These are phyloP conservation scores for Selaginella tamariscina DNA, from an alignment of 75 land plant genomes.

Conservation along the genomic window DNA sequence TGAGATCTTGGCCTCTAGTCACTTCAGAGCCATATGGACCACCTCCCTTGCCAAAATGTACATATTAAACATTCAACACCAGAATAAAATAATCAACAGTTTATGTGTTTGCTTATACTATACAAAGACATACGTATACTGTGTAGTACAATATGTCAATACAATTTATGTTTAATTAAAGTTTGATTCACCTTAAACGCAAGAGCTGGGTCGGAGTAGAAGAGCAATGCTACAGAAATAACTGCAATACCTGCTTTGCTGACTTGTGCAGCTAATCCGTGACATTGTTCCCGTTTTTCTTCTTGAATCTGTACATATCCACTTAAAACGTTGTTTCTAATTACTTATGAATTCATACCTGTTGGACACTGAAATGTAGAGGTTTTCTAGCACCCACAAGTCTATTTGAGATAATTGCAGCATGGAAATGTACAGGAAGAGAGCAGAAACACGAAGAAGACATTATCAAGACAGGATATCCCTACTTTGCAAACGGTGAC, in stretches of 20 bases:
- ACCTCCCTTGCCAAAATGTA: too few relatives aligned
- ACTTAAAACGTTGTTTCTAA: not conserved
- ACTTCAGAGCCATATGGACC: conserved; percentile 88
- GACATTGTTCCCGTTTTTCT: not conserved
- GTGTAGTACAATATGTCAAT: not conserved
- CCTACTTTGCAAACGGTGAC: not conserved
- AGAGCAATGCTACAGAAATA: conserved; percentile 40
- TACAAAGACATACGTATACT: not conserved
- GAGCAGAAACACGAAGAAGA: not conserved
- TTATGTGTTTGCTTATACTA: conserved; percentile 1
- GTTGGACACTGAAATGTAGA: not conserved
- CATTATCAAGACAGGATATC: not conserved
- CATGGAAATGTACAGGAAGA: not conserved
- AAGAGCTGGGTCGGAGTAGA: conserved; percentile 53
- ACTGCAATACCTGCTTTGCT: conserved; percentile 24
- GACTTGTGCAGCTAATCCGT: conserved; percentile 2
- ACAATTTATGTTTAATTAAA: not conserved
- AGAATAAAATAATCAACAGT: not conserved
- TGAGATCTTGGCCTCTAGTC: conserved; percentile 80
- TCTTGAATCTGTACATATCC: not conserved
- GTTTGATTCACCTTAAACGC: conserved; percentile 46
- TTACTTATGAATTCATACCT: not conserved
- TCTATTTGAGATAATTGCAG: not conserved
- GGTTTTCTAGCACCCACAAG: not conserved
- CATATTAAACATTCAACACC: not conserved